Evolutionary conservation across 106 monocot species (phyloP), one percentile per base, ranked within the genome.

Genomic region (Vanilla planifolia): DNA sequence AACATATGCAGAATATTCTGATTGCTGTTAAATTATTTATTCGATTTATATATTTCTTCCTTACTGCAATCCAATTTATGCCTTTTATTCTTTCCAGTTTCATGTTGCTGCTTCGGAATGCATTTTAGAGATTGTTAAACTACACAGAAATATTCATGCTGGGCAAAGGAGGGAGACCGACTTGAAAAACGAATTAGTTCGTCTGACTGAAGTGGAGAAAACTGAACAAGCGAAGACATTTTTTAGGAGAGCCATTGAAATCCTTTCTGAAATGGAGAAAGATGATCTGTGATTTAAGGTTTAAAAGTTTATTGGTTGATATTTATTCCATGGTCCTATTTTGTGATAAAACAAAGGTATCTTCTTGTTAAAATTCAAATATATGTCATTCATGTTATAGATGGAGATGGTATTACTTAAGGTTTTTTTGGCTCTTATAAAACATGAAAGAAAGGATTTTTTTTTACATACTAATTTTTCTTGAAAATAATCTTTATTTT

Each of bases 51-150:
- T 29, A 1, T 23, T 30, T 6, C 29, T 52, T 52, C 0, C 52
- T 28, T 22, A 48, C 23, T 52, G 3, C 29, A 52, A 28, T 52
- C 16, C 11, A 20, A n/a, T 36, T 21, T 59, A 8, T 45, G 23
- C 21, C 44, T 10, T 11, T 33, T 25, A 21, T 29, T 1, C 32
- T 65, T 32, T 19, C 15, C 73, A 92, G 92, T 75, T 92, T 21
- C 92, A 92, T 53, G 57, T 52, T 61, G 69, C 84, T 72, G 84
- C 87, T 73, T 75, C 92, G 10, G 92, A 80, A 57, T 87, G 87
- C 69, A 73, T 92, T 19, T 37, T 92, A 35, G 82, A 84, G 55
- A 78, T 87, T 63, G 61, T 63, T 58, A 77, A 73, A 60, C 33
- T 84, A 28, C 80, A 75, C 51, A 75, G 36, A 63, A 50, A 42